Percentiles rank a stretch among this genome's conserved stretches.
phyloP scores from a whole-genome alignment of 345 rosid species.

The Gossypium rotundifolium region DNA sequence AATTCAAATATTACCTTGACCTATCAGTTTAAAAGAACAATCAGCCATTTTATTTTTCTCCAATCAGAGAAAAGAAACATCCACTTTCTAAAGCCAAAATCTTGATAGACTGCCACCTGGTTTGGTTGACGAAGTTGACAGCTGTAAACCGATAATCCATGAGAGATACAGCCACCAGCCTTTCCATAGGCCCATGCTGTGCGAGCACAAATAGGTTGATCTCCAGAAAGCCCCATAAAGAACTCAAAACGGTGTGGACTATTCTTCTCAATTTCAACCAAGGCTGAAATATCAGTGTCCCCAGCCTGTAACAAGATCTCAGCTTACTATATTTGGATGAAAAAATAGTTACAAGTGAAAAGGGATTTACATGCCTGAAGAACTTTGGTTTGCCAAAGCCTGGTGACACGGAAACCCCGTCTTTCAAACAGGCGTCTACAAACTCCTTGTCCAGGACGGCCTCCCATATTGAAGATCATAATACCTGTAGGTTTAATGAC shows the following conservation, averaged over 20 bases:
- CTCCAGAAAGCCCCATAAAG: conserved; percentile 93
- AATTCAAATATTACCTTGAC: conserved; percentile 84
- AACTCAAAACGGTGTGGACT: conserved; percentile 97
- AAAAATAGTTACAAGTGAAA: conserved; percentile 13
- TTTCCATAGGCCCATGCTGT: conserved; percentile 98
- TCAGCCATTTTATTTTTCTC: conserved; percentile 1
- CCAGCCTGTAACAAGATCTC: conserved; percentile 64
- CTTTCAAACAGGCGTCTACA: conserved; percentile 93
- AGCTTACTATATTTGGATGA: conserved; percentile 17
- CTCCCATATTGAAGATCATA: conserved; percentile 98
- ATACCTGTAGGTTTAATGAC: conserved; percentile 87
- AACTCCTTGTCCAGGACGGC: conserved; percentile 93
- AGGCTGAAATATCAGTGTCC: conserved; percentile 91
- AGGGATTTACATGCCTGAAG: conserved; percentile 55
- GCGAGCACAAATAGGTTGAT: conserved; percentile 95
- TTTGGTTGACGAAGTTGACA: conserved; percentile 89
- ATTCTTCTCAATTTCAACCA: conserved; percentile 97
- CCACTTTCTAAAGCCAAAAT: background rate
- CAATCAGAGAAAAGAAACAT: background rate
- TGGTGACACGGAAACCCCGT: conserved; percentile 70
- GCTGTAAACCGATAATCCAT: conserved; percentile 91
- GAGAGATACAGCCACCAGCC: conserved; percentile 88
- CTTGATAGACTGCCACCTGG: conserved; percentile 40
- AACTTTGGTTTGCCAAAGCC: conserved; percentile 94
- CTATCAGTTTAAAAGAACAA: conserved; percentile 35